Conservation (phyloP, 2,329 filamentous ascomycete species). For the Thelonectria blattea region DNA sequence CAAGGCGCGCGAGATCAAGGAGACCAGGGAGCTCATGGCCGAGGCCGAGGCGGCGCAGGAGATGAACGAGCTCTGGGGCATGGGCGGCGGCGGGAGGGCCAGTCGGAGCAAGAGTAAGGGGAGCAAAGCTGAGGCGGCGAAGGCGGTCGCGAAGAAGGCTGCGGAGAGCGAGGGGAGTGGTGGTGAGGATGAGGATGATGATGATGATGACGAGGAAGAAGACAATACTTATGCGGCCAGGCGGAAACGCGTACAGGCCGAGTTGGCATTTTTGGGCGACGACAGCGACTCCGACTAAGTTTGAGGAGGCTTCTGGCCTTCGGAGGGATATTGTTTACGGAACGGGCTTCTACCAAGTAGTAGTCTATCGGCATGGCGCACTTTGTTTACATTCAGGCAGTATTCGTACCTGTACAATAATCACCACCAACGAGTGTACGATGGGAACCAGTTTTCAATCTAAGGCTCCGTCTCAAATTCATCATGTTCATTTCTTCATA, state of each 20-base stretch:
- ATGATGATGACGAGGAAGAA: conserved; percentile 39
- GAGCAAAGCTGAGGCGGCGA: conserved; percentile 36
- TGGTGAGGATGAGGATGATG: conserved; percentile 36
- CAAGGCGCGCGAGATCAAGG: conserved; percentile 86
- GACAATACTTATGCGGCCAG: conserved; percentile 50
- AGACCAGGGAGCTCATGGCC: conserved; percentile 80
- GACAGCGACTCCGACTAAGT: conserved; percentile 68
- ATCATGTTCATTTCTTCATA: no score
- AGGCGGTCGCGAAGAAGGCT: conserved; percentile 5
- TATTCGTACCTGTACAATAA: conserved; percentile 3
- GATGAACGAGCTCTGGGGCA: conserved; percentile 81
- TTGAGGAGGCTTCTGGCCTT: background rate
- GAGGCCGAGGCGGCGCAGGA: conserved; percentile 87
- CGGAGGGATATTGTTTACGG: background rate
- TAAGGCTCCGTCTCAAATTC: background rate
- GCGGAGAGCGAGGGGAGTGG: conserved; percentile 42
- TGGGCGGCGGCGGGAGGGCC: conserved; percentile 47
- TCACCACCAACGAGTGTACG: background rate
- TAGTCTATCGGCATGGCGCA: background rate
- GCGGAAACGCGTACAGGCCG: conserved; percentile 55
- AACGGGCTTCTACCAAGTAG: background rate
- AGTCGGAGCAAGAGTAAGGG: conserved; percentile 47
- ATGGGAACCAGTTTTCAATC: background rate
- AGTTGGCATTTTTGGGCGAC: conserved; percentile 70
- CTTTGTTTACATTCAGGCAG: no score